phyloP scores from a whole-genome alignment of 768 basidiomycete species.

The Candolleomyces aberdarensis region DNA sequence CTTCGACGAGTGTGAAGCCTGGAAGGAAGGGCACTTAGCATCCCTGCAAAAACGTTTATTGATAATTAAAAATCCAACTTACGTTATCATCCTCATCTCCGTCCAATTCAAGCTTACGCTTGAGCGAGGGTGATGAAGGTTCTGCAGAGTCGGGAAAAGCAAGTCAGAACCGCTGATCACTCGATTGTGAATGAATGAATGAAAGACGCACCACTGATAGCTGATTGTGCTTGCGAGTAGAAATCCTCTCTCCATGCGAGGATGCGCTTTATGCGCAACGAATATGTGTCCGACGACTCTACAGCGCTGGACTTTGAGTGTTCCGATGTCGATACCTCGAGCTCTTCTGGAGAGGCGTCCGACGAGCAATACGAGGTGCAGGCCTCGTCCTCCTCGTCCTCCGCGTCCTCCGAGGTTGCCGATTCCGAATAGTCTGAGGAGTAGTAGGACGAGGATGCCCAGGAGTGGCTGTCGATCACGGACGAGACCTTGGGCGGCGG shows the following conservation, averaged over 20 bases:
- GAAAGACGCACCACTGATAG: constrained; percentile 36
- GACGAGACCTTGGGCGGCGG: constrained; percentile 37
- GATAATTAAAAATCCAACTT: constrained; percentile 15
- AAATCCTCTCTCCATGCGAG: constrained; percentile 67
- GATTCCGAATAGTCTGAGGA: constrained; percentile 36
- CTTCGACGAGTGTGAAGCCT: constrained; percentile 56
- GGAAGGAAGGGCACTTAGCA: constrained; percentile 17
- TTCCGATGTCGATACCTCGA: constrained; percentile 23
- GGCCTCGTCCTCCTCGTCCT: constrained; percentile 37
- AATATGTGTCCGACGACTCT: constrained; percentile 42
- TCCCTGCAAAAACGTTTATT: neutral
- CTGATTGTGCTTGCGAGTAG: constrained; percentile 38
- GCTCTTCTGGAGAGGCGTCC: constrained; percentile 39
- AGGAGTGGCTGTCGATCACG: constrained; percentile 8
- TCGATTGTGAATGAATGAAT: neutral
- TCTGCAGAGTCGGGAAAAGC: constrained; percentile 13
- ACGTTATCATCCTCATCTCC: constrained; percentile 42
- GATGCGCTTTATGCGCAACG: constrained; percentile 60
- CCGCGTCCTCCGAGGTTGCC: constrained; percentile 27
- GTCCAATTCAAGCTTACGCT: constrained; percentile 48
- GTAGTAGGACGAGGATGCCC: constrained; percentile 37
- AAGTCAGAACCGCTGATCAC: constrained; percentile 8
- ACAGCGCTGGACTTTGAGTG: constrained; percentile 7
- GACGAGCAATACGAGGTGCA: constrained; percentile 76
- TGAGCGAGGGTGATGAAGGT: constrained; percentile 34